Evolutionary conservation across 306 rosid genomes (phyloP).

Genomic region (Quercus alba): DNA sequence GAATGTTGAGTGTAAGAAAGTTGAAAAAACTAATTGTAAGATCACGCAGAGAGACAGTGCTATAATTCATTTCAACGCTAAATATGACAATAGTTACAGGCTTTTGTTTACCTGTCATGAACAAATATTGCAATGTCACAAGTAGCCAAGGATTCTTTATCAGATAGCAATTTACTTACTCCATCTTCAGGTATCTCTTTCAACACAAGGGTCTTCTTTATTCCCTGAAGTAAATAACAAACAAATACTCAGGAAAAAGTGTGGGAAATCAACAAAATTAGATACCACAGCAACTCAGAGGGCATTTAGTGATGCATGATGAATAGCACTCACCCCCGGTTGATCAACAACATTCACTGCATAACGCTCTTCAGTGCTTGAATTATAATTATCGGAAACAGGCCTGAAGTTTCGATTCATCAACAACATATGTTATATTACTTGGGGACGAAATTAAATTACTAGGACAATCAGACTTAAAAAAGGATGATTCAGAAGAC

Average conservation of each 20-base stretch:
- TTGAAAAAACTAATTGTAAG: background rate
- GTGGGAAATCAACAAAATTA: background rate
- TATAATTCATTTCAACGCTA: background rate
- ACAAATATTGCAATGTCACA: slow-evolving; percentile 91
- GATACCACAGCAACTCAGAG: background rate
- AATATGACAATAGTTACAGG: background rate
- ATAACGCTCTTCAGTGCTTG: slow-evolving; percentile 70
- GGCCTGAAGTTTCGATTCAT: slow-evolving; percentile 50
- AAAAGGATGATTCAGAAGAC: slow-evolving; percentile 29
- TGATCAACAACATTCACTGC: slow-evolving; percentile 64
- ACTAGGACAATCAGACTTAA: background rate
- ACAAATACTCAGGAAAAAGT: slow-evolving; percentile 1
- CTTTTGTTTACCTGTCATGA: slow-evolving; percentile 69
- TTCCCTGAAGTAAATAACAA: slow-evolving; percentile 48
- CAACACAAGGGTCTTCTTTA: slow-evolving; percentile 66
- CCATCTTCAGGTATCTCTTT: slow-evolving; percentile 91
- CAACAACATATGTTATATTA: slow-evolving; percentile 9
- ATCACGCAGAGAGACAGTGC: background rate
- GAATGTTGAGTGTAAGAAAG: background rate
- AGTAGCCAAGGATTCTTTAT: slow-evolving; percentile 87
- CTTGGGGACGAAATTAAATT: background rate
- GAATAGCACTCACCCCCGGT: slow-evolving; percentile 41
- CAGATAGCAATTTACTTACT: slow-evolving; percentile 54
- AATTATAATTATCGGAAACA: slow-evolving; percentile 53
- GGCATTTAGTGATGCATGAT: background rate